Evolutionary conservation across 257 asterid species (phyloP).

Genomic region (Solanum piurae): DNA sequence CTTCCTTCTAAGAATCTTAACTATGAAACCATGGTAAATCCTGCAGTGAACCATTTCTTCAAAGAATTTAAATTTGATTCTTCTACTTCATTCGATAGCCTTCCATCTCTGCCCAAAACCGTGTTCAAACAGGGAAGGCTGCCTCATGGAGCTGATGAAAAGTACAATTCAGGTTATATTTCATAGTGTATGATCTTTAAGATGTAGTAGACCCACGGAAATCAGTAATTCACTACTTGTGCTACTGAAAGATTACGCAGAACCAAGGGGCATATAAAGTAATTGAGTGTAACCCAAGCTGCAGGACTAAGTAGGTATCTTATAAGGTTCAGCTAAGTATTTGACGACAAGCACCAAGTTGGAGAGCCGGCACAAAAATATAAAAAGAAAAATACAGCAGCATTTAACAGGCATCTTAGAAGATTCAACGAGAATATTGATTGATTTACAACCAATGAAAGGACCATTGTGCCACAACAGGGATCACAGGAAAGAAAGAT

Average conservation of each 20-base stretch:
- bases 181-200: background rate
- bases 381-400: background rate
- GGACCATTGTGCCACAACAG: background rate
- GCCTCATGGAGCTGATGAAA: background rate
- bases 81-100: background rate
- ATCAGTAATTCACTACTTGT: background rate
- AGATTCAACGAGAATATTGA: background rate
- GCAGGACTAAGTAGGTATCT: background rate
- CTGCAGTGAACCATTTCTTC: background rate
- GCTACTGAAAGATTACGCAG: background rate
- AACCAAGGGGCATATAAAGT: background rate
- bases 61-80: background rate
- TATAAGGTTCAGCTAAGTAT: background rate
- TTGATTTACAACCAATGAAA: background rate
- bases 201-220: background rate
- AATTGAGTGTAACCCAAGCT: background rate
- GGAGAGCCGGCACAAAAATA: background rate
- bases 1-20: background rate
- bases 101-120: background rate
- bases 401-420: background rate
- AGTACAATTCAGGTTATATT: background rate
- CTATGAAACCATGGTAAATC: background rate
- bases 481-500: background rate
- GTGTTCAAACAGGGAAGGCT: background rate
- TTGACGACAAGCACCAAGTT: background rate